These are phyloP conservation scores for Aspergillus tanneri DNA, from an alignment of 2,329 filamentous ascomycete genomes.

Conservation along the genomic window DNA sequence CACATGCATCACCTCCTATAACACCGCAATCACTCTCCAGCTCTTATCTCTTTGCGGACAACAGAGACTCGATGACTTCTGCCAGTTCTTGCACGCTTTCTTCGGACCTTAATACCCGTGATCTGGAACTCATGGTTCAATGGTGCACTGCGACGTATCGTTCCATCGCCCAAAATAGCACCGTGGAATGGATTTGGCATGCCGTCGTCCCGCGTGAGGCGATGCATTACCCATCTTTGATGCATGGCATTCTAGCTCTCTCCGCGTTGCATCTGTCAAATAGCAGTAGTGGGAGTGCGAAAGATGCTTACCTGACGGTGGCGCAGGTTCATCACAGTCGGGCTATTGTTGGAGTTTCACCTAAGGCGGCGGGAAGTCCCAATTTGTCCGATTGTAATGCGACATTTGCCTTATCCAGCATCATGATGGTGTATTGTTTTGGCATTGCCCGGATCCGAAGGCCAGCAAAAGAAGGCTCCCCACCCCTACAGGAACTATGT, in stretches of 20 bases:
- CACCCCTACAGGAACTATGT: constrained; percentile 31
- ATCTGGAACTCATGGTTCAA: constrained; percentile 37
- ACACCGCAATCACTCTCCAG: not conserved
- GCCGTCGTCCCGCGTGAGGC: constrained; percentile 31
- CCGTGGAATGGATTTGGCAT: constrained; percentile 33
- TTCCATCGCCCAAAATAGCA: constrained; percentile 27
- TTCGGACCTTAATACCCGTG: constrained; percentile 25
- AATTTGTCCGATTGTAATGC: constrained; percentile 35
- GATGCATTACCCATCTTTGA: constrained; percentile 30
- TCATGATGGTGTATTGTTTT: constrained; percentile 38
- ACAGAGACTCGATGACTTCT: constrained; percentile 6
- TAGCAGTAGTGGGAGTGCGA: constrained; percentile 14
- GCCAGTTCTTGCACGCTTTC: not conserved
- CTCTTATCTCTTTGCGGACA: constrained; percentile 9
- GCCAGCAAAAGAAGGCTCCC: constrained; percentile 7
- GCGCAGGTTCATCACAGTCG: constrained; percentile 32
- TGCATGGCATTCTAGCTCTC: constrained; percentile 38
- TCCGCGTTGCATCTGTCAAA: constrained; percentile 35
- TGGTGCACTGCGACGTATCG: constrained; percentile 38
- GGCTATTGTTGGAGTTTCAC: constrained; percentile 26
- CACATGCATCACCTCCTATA: not conserved
- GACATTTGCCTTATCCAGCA: constrained; percentile 34
- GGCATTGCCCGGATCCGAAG: constrained; percentile 26
- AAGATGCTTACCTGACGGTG: constrained; percentile 25
- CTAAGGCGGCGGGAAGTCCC: constrained; percentile 19